Percentiles rank a stretch among this genome's conserved stretches.
Evolutionary conservation across 495 filamentous ascomycete species (phyloP).

Genomic region (Tuber melanosporum): DNA sequence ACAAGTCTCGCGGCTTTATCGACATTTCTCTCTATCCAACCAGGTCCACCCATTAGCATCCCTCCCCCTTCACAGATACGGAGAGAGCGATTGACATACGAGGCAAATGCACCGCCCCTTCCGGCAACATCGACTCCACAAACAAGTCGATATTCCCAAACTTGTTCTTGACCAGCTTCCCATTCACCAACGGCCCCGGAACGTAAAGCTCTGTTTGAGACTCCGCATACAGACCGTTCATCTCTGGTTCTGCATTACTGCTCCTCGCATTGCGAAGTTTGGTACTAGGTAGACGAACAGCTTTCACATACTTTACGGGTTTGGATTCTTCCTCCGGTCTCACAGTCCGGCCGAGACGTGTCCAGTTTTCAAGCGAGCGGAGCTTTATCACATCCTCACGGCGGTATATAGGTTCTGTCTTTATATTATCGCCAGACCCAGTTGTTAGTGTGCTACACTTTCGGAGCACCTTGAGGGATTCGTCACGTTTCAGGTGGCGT

Average conservation of each 20-base stretch:
- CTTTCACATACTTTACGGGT: slow-evolving; percentile 33
- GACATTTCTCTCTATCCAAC: slow-evolving; percentile 54
- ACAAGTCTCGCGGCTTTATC: slow-evolving; percentile 65
- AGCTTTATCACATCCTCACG: slow-evolving; percentile 70
- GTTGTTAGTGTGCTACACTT: slow-evolving; percentile 69
- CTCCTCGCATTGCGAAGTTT: slow-evolving; percentile 44
- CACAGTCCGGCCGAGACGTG: slow-evolving; percentile 59
- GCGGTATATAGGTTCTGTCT: slow-evolving; percentile 64
- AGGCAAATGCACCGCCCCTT: slow-evolving; percentile 66
- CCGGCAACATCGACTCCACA: slow-evolving; percentile 84
- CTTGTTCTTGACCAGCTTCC: slow-evolving; percentile 72
- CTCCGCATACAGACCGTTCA: slow-evolving; percentile 60
- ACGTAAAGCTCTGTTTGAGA: slow-evolving; percentile 71
- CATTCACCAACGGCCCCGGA: slow-evolving; percentile 66
- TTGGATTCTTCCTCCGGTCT: slow-evolving; percentile 19
- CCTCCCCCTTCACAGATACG: background rate
- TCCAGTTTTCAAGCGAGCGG: slow-evolving; percentile 77
- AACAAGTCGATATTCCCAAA: slow-evolving; percentile 90
- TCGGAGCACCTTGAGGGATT: slow-evolving; percentile 66
- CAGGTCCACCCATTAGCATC: slow-evolving; percentile 12
- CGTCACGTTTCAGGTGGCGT: slow-evolving; percentile 74
- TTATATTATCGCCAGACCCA: slow-evolving; percentile 55
- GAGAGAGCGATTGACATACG: slow-evolving; percentile 25
- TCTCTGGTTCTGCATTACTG: slow-evolving; percentile 44
- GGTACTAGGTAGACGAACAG: slow-evolving; percentile 18